phyloP scores from a whole-genome alignment of 257 asterid genomes.

The Cruciata laevipes region DNA sequence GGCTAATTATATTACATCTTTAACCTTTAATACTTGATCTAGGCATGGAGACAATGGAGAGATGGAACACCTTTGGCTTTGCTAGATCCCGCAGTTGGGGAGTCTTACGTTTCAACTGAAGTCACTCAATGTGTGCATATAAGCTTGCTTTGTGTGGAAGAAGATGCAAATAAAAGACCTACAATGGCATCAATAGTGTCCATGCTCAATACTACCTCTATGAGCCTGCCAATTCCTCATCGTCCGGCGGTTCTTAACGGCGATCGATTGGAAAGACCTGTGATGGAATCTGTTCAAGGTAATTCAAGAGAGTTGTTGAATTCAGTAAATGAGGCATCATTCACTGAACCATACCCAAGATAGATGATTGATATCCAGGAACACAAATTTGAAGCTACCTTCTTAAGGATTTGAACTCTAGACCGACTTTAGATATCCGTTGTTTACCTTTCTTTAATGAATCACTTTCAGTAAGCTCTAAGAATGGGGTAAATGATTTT shows the following conservation, averaged over 20 bases:
- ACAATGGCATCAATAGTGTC: slow-evolving; percentile 21
- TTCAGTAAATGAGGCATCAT: slow-evolving; percentile 20
- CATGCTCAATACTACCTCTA: slow-evolving; percentile 20
- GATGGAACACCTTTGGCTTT: slow-evolving; percentile 19
- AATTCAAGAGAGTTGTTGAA: too few relatives aligned
- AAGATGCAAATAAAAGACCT: slow-evolving; percentile 19
- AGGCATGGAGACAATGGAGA: slow-evolving; percentile 34
- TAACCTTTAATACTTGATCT: not conserved
- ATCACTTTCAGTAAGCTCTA: too few relatives aligned
- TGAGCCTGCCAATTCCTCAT: not conserved
- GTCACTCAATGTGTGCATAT: slow-evolving; percentile 20
- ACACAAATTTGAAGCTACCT: too few relatives aligned
- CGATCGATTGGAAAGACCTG: not conserved
- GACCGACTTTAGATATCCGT: too few relatives aligned
- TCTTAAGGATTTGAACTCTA: too few relatives aligned
- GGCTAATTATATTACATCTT: too few relatives aligned
- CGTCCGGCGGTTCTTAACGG: slow-evolving; percentile 13
- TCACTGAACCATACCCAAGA: slow-evolving; percentile 23
- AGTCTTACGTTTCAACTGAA: slow-evolving; percentile 11
- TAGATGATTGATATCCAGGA: not conserved
- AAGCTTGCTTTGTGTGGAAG: slow-evolving; percentile 24
- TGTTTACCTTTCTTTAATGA: too few relatives aligned
- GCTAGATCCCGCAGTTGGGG: slow-evolving; percentile 21
- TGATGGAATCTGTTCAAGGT: not conserved
- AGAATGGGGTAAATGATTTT: too few relatives aligned